These are phyloP conservation scores for Chaetothyriales sp. DNA, from an alignment of 2,329 filamentous ascomycete genomes.

Conservation along the genomic window DNA sequence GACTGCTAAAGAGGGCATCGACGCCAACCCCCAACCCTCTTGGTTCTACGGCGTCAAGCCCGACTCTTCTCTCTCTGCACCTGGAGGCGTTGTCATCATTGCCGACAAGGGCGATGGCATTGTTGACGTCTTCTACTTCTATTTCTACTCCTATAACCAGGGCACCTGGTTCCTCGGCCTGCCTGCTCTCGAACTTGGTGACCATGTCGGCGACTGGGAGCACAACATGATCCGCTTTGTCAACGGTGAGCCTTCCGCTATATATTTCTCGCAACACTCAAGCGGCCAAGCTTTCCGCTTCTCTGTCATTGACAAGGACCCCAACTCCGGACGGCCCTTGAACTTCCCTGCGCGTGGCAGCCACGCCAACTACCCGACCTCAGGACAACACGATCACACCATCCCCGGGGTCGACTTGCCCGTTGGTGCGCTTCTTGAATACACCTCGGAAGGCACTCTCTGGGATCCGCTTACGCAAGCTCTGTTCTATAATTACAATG, in stretches of 20 bases:
- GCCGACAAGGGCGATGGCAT: slow-evolving; percentile 39
- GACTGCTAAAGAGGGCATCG: slow-evolving; percentile 35
- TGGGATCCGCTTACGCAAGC: slow-evolving; percentile 47
- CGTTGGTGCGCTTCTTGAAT: slow-evolving; percentile 35
- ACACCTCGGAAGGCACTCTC: slow-evolving; percentile 38
- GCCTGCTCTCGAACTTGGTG: slow-evolving; percentile 33
- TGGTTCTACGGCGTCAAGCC: slow-evolving; percentile 42
- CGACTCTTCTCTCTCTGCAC: slow-evolving; percentile 35
- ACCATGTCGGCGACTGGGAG: slow-evolving; percentile 50
- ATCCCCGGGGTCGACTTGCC: slow-evolving; percentile 47
- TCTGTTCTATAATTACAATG: slow-evolving; percentile 41
- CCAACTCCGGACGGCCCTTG: slow-evolving; percentile 37
- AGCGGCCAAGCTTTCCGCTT: slow-evolving; percentile 50
- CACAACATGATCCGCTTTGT: slow-evolving; percentile 40
- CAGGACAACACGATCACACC: slow-evolving; percentile 44
- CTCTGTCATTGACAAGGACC: slow-evolving; percentile 34
- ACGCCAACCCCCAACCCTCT: slow-evolving; percentile 24
- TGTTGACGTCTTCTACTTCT: slow-evolving; percentile 49
- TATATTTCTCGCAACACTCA: slow-evolving; percentile 51
- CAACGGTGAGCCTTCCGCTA: slow-evolving; percentile 36
- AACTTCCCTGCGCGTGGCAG: slow-evolving; percentile 45
- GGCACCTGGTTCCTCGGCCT: slow-evolving; percentile 27
- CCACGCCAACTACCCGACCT: slow-evolving; percentile 49
- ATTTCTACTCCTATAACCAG: slow-evolving; percentile 39
- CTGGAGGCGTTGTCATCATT: slow-evolving; percentile 40